Evolutionary conservation across 2,329 filamentous ascomycete species (phyloP).

Genomic region (Colletotrichum scovillei): DNA sequence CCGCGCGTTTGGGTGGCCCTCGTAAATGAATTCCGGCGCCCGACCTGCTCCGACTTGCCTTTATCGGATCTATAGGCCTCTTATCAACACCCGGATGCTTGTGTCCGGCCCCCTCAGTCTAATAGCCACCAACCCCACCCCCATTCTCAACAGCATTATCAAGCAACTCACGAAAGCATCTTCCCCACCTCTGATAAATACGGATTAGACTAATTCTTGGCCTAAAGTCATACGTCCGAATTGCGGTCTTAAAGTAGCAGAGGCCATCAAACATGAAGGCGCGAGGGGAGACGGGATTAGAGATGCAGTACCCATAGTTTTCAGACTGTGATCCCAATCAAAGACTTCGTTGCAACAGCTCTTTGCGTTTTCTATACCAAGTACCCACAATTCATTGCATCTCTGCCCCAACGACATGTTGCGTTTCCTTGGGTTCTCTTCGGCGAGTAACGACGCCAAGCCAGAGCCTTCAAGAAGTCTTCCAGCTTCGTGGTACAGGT

Average conservation of each 20-base stretch:
- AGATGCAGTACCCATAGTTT: constrained; percentile 14
- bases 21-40: background rate
- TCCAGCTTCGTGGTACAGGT: constrained; percentile 40
- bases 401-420: constrained; percentile 10
- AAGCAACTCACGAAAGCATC: background rate
- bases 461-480: constrained; percentile 37
- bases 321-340: background rate
- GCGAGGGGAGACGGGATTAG: background rate
- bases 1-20: background rate
- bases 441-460: background rate
- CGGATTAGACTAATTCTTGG: background rate
- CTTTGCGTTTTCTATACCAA: background rate
- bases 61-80: background rate
- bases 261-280: background rate
- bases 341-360: background rate
- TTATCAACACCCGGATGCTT: constrained; percentile 9
- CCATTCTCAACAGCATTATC: constrained; percentile 24
- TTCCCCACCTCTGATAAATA: constrained; percentile 24
- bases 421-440: constrained; percentile 26
- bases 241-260: constrained; percentile 11
- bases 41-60: too few relatives aligned
- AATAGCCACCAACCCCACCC: constrained; percentile 20
- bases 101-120: background rate
- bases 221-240: background rate
- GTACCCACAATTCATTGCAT: constrained; percentile 1